Conservation (phyloP, 2,329 filamentous ascomycete species). For the Pseudocercospora pini-densiflorae region DNA sequence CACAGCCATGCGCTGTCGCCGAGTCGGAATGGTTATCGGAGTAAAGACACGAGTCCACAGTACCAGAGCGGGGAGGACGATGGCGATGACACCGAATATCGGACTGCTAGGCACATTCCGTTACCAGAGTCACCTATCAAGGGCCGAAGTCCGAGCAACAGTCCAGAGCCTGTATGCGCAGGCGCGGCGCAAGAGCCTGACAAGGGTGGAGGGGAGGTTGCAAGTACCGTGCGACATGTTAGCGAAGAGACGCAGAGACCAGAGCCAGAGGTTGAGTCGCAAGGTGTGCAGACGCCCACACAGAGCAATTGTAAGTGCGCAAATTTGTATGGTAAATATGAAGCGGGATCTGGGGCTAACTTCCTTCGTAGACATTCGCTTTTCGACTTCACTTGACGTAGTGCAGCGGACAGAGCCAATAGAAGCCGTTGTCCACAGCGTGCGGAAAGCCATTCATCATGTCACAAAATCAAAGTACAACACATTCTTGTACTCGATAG, state of each 20-base stretch:
- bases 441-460: slow-evolving; percentile 63
- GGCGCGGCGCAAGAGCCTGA: slow-evolving; percentile 25
- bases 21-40: slow-evolving; percentile 55
- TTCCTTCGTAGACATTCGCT: slow-evolving; percentile 72
- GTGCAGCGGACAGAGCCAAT: slow-evolving; percentile 86
- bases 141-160: slow-evolving; percentile 41
- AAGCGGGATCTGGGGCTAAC: slow-evolving; percentile 13
- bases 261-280: slow-evolving; percentile 29
- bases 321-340: neutral
- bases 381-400: slow-evolving; percentile 84
- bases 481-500: slow-evolving; percentile 64
- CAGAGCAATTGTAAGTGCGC: slow-evolving; percentile 43
- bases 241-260: slow-evolving; percentile 25
- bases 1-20: slow-evolving; percentile 44
- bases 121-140: slow-evolving; percentile 60
- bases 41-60: slow-evolving; percentile 63
- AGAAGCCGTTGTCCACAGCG: slow-evolving; percentile 69
- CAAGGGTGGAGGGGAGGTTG: slow-evolving; percentile 25
- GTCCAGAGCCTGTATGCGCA: slow-evolving; percentile 33
- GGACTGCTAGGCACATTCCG: slow-evolving; percentile 51
- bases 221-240: slow-evolving; percentile 26
- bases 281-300: slow-evolving; percentile 32
- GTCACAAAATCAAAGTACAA: slow-evolving; percentile 73
- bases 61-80: slow-evolving; percentile 59
- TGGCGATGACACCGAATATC: slow-evolving; percentile 48